Conservation (phyloP, 768 basidiomycete species). For the Dendrothele bispora region DNA sequence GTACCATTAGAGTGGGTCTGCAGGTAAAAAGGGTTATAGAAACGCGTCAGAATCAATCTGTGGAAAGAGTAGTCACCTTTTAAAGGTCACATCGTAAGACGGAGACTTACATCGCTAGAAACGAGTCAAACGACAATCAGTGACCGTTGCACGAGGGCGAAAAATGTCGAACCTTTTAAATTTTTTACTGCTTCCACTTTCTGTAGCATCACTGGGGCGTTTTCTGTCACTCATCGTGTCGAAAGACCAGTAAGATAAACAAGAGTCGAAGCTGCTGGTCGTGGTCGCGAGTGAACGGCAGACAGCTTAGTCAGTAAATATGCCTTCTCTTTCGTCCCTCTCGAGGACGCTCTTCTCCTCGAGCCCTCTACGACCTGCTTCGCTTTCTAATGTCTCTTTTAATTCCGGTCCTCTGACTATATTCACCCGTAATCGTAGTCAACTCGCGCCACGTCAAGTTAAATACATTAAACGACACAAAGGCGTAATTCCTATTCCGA, state of each 20-base stretch:
- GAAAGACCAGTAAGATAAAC: no score
- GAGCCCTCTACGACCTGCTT: constrained; percentile 8
- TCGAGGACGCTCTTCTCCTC: constrained; percentile 9
- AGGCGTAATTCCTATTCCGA: constrained; percentile 81
- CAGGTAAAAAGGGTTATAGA: constrained; percentile 65
- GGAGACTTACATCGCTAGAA: constrained; percentile 70
- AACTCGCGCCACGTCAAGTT: constrained; percentile 81
- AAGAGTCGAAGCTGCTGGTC: constrained; percentile 11
- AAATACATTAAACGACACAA: constrained; percentile 90
- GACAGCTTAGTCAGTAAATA: constrained; percentile 6
- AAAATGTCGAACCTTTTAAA: constrained; percentile 57
- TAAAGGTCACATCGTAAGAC: constrained; percentile 28
- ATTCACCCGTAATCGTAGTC: constrained; percentile 48
- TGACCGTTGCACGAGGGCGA: constrained; percentile 13
- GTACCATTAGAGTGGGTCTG: constrained; percentile 55
- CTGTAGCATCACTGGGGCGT: constrained; percentile 56
- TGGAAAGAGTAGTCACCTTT: constrained; percentile 75
- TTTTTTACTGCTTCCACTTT: constrained; percentile 56
- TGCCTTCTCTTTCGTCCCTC: constrained; percentile 14
- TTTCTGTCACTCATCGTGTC: constrained; percentile 66
- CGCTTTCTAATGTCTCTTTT: constrained; percentile 23
- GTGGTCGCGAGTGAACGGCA: constrained; percentile 4
- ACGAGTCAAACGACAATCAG: constrained; percentile 12
- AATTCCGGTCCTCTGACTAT: constrained; percentile 35
- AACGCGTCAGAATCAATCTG: constrained; percentile 53